A percentile compares a stretch with the other conserved stretches of the same genome.
phyloP scores from a whole-genome alignment of 306 rosid species.

The Trifolium subterraneum region DNA sequence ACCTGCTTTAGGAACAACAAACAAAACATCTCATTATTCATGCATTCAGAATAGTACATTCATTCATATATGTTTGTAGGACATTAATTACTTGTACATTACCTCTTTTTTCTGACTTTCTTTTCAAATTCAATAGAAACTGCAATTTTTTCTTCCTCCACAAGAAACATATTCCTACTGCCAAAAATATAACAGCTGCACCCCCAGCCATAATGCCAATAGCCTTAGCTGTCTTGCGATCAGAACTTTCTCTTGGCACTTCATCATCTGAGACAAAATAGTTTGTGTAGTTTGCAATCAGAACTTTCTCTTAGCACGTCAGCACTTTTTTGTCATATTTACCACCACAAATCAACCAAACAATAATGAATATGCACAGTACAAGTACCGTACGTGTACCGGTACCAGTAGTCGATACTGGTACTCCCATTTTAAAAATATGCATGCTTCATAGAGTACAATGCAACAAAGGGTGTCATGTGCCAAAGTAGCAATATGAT shows the following conservation, averaged over 20 bases:
- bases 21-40: conserved; percentile 28
- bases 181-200: conserved; percentile 50
- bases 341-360: too few relatives aligned
- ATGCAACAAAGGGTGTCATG: conserved; percentile 37
- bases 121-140: conserved; percentile 15
- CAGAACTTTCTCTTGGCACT: conserved; percentile 39
- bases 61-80: background rate
- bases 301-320: too few relatives aligned
- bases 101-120: conserved; percentile 53
- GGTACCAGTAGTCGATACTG: too few relatives aligned
- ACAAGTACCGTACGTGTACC: too few relatives aligned
- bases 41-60: conserved; percentile 13
- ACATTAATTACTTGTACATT: background rate
- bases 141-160: conserved; percentile 58
- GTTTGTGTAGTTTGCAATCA: background rate
- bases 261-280: conserved; percentile 42
- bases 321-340: too few relatives aligned
- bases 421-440: too few relatives aligned
- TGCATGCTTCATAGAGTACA: background rate
- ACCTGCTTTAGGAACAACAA: conserved; percentile 51
- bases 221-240: conserved; percentile 40
- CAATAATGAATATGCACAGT: too few relatives aligned
- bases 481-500: conserved; percentile 31
- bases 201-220: conserved; percentile 53
- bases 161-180: conserved; percentile 43